Evolutionary conservation across 176 grass and related monocot species (phyloP), one percentile per base, ranked within the genome.

Genomic region (Themeda triandra): DNA sequence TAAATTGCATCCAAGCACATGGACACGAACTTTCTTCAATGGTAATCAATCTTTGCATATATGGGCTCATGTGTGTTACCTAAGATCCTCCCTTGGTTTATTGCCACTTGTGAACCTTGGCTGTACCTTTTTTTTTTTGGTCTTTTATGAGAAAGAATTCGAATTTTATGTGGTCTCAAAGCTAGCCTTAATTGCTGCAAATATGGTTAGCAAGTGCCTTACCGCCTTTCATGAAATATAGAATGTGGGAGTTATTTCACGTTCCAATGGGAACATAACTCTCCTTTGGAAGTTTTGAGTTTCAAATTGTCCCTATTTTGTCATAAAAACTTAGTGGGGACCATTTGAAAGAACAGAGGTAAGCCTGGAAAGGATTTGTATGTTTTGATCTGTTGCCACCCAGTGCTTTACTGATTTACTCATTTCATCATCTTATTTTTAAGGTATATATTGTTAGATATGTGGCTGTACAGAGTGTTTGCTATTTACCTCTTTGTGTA

Each of bases 41-140:
- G 63, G 19, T 19, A 48, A 48, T 62, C 14, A 35, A 63, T 70
- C 8, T 64, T 65, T 18, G 35, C 18, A 33, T 8, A 32, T 73
- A 74, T 73, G 51, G 66, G 25, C 59, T 87, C 56, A 41, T 23
- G 21, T 44, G 80, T 81, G 66, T 58, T 87, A 75, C n/a, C n/a
- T 62, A 62, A 62, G n/a, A 62, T 62, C n/a, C n/a, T 62, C n/a
- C 56, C 10, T 60, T 60, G n/a, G 37, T 69, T 67, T 60, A 13
- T 25, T 46, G 23, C 15, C 35, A 42, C 63, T 69, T 69, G 32
- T 69, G 48, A 69, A 68, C 71, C 19, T 9, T 24, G 68, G 13
- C 31, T 49, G 29, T 30, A 49, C 56, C 18, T 33, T 64, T 28
- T 68, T 33, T 64, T 28, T 68, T 81, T 28, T 69, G 25, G 33